Evolutionary conservation across 2,329 filamentous ascomycete species (phyloP), one percentile per base, ranked within the genome.

Genomic region (Capronia americana): DNA sequence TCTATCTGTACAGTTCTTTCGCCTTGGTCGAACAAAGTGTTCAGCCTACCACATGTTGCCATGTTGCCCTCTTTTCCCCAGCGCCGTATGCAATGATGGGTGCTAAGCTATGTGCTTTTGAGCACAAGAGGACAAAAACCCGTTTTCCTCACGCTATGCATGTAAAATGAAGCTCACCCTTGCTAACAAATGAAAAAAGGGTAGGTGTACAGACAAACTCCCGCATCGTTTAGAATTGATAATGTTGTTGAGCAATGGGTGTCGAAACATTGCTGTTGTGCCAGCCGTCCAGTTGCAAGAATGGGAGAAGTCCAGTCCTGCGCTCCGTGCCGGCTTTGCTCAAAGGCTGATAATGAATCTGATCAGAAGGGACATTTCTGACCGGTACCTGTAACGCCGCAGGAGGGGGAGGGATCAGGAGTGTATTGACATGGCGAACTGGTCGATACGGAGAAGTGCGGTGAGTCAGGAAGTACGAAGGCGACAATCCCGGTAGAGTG

Each of bases 381-480:
- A 90, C 84, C 75, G 92, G 90, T 72, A 91, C 86, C 69, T 94
- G 90, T 69, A 96, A 85, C 7, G 92, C 92, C 8, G 88, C 85
- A 26, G 92, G 91, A 0, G 93, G 91, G 6, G 93, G 92, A 34
- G 93, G 93, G 65, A 95, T 92, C 32, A 97, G 84, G n/a, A 98
- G 86, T 0, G 92, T 96, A 72, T 95, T 93, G 66, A 97, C 92
- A 67, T 92, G 87, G 61, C 93, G 90, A 46, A 97, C 90, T 1
- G 94, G 94, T 70, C 92, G 91, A 79, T 98, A 98, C 2, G 95
- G 95, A 63, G 94, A 98, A 69, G 91, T 89, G 64, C 95, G 87
- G 76, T 97, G 92, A 74, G 92, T 90, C 44, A 97, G 83, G 78
- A 96, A 96, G 74, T 92, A 87, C 11, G 91, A 93, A 0, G 94